Conservation (phyloP, 805 yeast genomes). For the Pichia thaimueangensis region DNA sequence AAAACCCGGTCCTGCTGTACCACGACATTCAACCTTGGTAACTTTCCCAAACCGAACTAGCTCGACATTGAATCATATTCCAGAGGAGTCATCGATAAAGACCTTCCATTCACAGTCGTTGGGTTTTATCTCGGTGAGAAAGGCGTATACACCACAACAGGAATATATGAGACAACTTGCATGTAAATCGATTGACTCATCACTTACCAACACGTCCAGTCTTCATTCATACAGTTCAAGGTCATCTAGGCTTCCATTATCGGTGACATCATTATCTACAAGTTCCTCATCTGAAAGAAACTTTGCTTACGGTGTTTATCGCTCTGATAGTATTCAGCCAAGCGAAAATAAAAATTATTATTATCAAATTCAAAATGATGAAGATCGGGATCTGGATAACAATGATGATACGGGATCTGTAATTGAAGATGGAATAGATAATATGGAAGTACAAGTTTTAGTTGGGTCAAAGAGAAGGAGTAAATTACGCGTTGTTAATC, state of each 20-base stretch:
- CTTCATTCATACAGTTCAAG: background rate
- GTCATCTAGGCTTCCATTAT: constrained; percentile 2
- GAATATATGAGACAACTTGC: constrained; percentile 6
- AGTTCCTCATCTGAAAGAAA: background rate
- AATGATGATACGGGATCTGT: background rate
- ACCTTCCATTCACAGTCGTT: constrained; percentile 13
- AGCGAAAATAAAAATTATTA: background rate
- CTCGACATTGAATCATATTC: constrained; percentile 15
- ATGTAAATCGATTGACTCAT: constrained; percentile 2
- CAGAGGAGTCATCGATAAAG: constrained; percentile 16
- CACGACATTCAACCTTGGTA: constrained; percentile 8
- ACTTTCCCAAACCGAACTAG: constrained; percentile 11
- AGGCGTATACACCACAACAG: constrained; percentile 4
- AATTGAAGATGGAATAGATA: constrained; percentile 36
- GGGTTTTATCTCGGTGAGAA: constrained; percentile 8
- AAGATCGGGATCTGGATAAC: too few species aligned
- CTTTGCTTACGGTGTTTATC: background rate
- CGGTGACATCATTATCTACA: constrained; percentile 2
- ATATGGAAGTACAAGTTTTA: constrained; percentile 63
- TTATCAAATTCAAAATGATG: too few species aligned
- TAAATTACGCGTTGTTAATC: constrained; percentile 55
- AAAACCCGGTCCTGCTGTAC: constrained; percentile 15
- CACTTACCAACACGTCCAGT: background rate
- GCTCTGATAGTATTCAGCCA: background rate
- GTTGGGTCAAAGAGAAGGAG: constrained; percentile 62